Evolutionary conservation across 2,329 filamentous ascomycete species (phyloP).

Genomic region (Pseudogymnoascus destructans): DNA sequence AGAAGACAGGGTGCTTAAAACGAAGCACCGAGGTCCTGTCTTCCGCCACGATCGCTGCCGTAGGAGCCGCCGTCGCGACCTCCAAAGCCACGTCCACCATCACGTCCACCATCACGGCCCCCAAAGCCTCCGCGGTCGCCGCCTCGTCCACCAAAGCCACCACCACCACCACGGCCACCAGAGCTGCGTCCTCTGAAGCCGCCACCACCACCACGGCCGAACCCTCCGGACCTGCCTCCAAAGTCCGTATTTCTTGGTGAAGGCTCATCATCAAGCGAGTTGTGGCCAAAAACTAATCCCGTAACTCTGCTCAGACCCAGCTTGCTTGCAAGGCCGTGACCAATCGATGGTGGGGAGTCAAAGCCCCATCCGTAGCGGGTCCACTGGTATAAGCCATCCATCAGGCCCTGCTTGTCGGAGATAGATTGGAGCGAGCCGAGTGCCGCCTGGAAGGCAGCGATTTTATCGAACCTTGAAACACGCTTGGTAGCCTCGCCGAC

Average conservation of each 20-base stretch:
- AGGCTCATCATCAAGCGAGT: background rate
- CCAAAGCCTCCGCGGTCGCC: too few species aligned
- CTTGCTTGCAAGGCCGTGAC: constrained; percentile 15
- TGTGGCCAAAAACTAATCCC: constrained; percentile 5
- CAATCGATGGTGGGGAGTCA: constrained; percentile 22
- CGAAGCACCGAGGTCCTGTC: background rate
- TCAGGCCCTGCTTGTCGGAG: background rate
- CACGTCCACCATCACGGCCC: constrained; percentile 2
- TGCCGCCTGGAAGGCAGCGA: constrained; percentile 19
- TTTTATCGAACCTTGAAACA: constrained; percentile 19
- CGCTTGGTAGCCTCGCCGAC: constrained; percentile 22
- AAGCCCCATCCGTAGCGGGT: constrained; percentile 25
- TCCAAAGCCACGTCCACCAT: constrained; percentile 5
- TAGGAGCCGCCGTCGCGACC: constrained; percentile 10
- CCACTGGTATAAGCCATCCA: constrained; percentile 22
- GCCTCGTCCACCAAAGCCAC: too few species aligned
- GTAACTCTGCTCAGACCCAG: constrained; percentile 16
- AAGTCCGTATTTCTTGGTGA: background rate
- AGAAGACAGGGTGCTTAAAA: background rate
- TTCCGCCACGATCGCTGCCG: background rate
- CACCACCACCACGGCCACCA: background rate
- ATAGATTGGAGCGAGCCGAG: constrained; percentile 14
- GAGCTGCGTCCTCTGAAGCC: constrained; percentile 1
- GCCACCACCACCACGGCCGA: background rate
- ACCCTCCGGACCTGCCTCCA: constrained; percentile 9